A percentile compares a stretch with the other conserved stretches of the same genome.
Evolutionary conservation across 495 filamentous ascomycete species (phyloP).

Genomic region (Sphaerosporella brunnea): DNA sequence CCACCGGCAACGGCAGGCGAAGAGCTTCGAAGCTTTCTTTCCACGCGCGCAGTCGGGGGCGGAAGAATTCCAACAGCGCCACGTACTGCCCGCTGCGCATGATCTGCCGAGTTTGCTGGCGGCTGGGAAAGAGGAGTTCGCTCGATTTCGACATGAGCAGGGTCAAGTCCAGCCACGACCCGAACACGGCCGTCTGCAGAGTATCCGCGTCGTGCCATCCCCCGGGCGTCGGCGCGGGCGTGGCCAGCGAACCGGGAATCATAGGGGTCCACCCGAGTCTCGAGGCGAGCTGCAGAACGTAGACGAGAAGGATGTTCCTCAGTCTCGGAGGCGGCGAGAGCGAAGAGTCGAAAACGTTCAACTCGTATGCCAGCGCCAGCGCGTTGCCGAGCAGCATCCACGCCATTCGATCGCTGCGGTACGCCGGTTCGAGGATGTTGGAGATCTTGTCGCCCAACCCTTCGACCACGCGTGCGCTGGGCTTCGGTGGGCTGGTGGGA

Average conservation of each 20-base stretch:
- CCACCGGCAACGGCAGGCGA: conserved; percentile 53
- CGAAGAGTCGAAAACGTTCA: conserved; percentile 83
- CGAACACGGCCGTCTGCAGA: conserved; percentile 59
- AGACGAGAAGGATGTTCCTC: conserved; percentile 69
- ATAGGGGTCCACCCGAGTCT: conserved; percentile 84
- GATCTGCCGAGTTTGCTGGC: conserved; percentile 64
- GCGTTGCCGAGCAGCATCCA: conserved; percentile 94
- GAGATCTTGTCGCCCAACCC: conserved; percentile 54
- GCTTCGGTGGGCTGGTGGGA: conserved; percentile 9
- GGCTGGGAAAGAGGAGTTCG: conserved; percentile 63
- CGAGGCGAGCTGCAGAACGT: conserved; percentile 80
- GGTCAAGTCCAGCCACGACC: conserved; percentile 82
- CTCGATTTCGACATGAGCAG: conserved; percentile 78
- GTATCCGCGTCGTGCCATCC: conserved; percentile 18
- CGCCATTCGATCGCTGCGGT: conserved; percentile 82
- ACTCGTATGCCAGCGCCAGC: conserved; percentile 73
- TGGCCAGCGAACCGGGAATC: conserved; percentile 49
- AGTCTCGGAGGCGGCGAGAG: conserved; percentile 39
- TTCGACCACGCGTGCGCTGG: conserved; percentile 30
- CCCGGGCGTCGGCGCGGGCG: conserved; percentile 12
- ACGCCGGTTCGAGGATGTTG: conserved; percentile 72
- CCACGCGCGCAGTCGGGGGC: conserved; percentile 58
- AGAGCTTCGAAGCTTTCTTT: conserved; percentile 54
- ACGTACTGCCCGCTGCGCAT: conserved; percentile 73
- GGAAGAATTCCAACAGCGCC: conserved; percentile 58